A percentile compares a stretch with the other conserved stretches of the same genome.
Conservation (phyloP, 495 filamentous ascomycete genomes). For the Xylaria castorea region DNA sequence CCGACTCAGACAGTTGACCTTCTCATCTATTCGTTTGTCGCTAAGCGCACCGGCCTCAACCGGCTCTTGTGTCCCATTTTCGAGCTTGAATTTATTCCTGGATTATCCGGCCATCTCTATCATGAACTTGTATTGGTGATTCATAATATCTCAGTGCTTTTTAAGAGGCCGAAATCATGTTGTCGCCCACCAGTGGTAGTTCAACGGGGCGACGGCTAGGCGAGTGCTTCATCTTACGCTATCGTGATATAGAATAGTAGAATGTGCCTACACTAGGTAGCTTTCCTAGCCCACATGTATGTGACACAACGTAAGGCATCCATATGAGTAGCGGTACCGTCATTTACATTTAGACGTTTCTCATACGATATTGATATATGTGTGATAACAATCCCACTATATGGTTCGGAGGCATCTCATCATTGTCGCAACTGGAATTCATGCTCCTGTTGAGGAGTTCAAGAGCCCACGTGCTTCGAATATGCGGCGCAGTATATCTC, state of each 20-base stretch:
- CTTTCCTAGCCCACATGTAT: background rate
- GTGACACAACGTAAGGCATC: background rate
- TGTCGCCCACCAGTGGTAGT: background rate
- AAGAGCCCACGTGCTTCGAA: slow-evolving; percentile 43
- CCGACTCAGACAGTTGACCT: too few species aligned
- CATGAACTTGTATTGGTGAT: background rate
- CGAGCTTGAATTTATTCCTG: background rate
- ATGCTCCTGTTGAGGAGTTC: background rate
- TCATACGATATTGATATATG: background rate
- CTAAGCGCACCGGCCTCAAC: too few species aligned
- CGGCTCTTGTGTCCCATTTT: background rate
- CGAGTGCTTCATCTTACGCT: background rate
- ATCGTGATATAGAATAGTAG: too few species aligned
- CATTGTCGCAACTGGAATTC: background rate
- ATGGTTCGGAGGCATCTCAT: background rate
- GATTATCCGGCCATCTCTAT: background rate
- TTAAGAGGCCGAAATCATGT: background rate
- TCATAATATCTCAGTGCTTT: background rate
- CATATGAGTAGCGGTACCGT: too few species aligned
- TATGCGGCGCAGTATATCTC: slow-evolving; percentile 49
- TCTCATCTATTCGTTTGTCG: too few species aligned
- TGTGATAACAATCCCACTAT: background rate
- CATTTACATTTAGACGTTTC: too few species aligned
- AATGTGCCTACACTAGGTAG: too few species aligned
- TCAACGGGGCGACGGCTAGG: background rate